Conservation (phyloP, 1,284 basidiomycete genomes). For the Heterobasidion parviporum region DNA sequence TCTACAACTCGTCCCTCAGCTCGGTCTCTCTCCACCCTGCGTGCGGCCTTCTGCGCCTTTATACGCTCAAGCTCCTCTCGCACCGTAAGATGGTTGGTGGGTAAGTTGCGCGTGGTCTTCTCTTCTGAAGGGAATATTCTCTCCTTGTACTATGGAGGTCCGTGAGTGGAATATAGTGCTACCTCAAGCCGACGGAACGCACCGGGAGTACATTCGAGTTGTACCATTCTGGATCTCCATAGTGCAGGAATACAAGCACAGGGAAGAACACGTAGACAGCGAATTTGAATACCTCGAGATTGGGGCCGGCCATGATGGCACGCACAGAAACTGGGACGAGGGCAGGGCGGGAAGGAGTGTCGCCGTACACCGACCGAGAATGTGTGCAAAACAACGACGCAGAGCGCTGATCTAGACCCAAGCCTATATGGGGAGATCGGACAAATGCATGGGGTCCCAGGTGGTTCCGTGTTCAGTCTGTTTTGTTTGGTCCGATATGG, state of each 20-base stretch:
- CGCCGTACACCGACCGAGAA: too few species aligned
- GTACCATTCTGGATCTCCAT: conserved; percentile 89
- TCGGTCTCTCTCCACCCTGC: conserved; percentile 29
- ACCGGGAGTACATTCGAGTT: conserved; percentile 73
- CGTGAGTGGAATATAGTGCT: neutral
- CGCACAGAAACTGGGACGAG: too few species aligned
- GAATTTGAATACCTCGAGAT: conserved; percentile 87
- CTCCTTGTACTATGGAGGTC: conserved; percentile 51
- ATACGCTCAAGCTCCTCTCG: conserved; percentile 64
- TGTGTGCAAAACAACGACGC: too few species aligned
- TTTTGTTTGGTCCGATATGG: too few species aligned
- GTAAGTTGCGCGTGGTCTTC: conserved; percentile 47
- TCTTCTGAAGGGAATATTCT: conserved; percentile 60
- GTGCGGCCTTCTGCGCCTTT: conserved; percentile 51
- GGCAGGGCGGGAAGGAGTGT: too few species aligned
- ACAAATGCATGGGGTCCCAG: too few species aligned
- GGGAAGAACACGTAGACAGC: conserved; percentile 86
- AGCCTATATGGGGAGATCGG: too few species aligned
- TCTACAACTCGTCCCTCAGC: conserved; percentile 24
- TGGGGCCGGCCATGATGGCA: conserved; percentile 61
- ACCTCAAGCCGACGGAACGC: conserved; percentile 21
- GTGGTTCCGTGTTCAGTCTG: too few species aligned
- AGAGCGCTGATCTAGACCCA: too few species aligned
- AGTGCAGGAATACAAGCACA: conserved; percentile 76
- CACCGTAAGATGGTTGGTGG: conserved; percentile 54